Evolutionary conservation across 2,329 filamentous ascomycete species (phyloP).

Genomic region (Pseudogymnoascus verrucosus): DNA sequence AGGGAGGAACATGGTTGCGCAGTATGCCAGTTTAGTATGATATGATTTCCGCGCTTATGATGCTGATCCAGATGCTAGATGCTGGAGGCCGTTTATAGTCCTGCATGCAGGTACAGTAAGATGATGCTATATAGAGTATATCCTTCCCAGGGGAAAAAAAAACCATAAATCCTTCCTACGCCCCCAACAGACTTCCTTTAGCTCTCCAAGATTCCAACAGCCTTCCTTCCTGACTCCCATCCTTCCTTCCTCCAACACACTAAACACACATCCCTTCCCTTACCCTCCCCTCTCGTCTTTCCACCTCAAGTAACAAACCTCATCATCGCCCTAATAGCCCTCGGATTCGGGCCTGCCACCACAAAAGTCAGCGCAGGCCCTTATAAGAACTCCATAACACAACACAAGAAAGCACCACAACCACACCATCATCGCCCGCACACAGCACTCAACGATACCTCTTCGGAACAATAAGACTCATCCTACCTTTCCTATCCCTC

Average conservation of each 20-base stretch:
- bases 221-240: neutral
- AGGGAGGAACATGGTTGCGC: no score
- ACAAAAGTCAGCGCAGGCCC: constrained; percentile 18
- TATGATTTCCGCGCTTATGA: no score
- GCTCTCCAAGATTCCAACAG: no score
- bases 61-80: no score
- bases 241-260: neutral
- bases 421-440: constrained; percentile 12
- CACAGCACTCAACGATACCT: constrained; percentile 43
- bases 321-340: constrained; percentile 61
- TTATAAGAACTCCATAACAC: constrained; percentile 21
- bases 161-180: no score
- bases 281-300: no score
- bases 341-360: constrained; percentile 51
- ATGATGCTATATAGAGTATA: no score
- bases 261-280: neutral
- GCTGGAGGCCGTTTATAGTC: no score
- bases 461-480: constrained; percentile 74
- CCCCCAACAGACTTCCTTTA: neutral
- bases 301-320: constrained; percentile 52
- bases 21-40: no score
- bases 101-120: no score
- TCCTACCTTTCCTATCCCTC: constrained; percentile 85
- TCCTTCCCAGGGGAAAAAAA: no score
- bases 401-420: constrained; percentile 20